A percentile compares a stretch with the other conserved stretches of the same genome.
phyloP scores from a whole-genome alignment of 1,284 basidiomycete genomes.

The Microbotryomycetes sp. region DNA sequence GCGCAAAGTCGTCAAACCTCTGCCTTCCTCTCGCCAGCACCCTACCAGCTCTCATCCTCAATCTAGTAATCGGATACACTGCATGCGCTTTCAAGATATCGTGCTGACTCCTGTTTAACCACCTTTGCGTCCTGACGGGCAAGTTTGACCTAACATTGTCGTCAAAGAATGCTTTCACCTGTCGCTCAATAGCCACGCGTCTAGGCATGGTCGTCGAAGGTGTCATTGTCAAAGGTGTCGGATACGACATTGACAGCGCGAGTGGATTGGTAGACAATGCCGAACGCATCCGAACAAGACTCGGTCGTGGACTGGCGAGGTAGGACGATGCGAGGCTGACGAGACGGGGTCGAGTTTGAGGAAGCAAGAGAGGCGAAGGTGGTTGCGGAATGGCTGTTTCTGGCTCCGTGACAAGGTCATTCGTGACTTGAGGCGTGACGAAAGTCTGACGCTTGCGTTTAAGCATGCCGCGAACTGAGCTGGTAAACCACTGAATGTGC shows the following conservation, averaged over 20 bases:
- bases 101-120: not conserved
- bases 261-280: not conserved
- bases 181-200: not conserved
- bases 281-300: not conserved
- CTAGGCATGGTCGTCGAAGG: not conserved
- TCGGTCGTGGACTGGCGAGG: not conserved
- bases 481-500: slow-evolving; percentile 8
- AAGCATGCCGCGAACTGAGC: not conserved
- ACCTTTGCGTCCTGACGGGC: not conserved
- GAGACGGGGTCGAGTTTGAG: not conserved
- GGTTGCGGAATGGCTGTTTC: not conserved
- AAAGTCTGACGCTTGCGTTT: no score
- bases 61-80: not conserved
- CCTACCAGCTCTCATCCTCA: slow-evolving; percentile 4
- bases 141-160: not conserved
- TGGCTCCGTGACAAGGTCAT: not conserved
- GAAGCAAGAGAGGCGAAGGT: not conserved
- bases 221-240: not conserved
- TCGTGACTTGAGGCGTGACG: no score
- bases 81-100: not conserved
- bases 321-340: slow-evolving; percentile 1
- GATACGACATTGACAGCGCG: not conserved
- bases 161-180: not conserved
- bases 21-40: no score
- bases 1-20: no score